Conservation (phyloP, 192 early-diverging fungal species). For the Coemansia sp. region DNA sequence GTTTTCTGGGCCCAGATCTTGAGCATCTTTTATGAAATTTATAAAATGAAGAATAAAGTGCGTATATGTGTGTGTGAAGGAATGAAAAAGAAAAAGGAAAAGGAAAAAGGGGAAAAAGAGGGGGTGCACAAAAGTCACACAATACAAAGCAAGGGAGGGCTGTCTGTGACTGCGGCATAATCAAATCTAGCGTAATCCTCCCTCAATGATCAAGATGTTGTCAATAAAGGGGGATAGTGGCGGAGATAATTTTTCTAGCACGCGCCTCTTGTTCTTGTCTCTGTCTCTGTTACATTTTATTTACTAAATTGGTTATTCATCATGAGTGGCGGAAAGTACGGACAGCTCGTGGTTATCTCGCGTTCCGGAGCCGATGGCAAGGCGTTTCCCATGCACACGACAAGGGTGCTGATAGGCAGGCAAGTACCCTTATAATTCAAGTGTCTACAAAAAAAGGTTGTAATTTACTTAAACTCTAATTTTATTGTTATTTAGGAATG, state of each 20-base stretch:
- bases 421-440: background rate
- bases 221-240: background rate
- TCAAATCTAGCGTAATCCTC: background rate
- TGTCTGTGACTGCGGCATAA: background rate
- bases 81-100: background rate
- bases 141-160: background rate
- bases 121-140: background rate
- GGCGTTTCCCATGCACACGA: conserved; percentile 41
- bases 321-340: conserved; percentile 22
- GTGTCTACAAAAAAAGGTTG: background rate
- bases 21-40: conserved; percentile 60
- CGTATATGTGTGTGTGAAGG: background rate
- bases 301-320: background rate
- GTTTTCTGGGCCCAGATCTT: conserved; percentile 92
- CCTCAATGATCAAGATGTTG: background rate
- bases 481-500: conserved; percentile 14
- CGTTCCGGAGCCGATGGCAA: conserved; percentile 49
- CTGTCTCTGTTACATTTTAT: background rate
- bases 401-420: conserved; percentile 46
- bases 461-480: background rate
- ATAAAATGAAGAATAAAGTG: conserved; percentile 5
- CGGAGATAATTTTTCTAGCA: background rate
- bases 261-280: background rate
- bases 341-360: conserved; percentile 39
- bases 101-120: background rate